Evolutionary conservation across 1,284 basidiomycete species (phyloP).

Genomic region (Laetiporus sulphureus): DNA sequence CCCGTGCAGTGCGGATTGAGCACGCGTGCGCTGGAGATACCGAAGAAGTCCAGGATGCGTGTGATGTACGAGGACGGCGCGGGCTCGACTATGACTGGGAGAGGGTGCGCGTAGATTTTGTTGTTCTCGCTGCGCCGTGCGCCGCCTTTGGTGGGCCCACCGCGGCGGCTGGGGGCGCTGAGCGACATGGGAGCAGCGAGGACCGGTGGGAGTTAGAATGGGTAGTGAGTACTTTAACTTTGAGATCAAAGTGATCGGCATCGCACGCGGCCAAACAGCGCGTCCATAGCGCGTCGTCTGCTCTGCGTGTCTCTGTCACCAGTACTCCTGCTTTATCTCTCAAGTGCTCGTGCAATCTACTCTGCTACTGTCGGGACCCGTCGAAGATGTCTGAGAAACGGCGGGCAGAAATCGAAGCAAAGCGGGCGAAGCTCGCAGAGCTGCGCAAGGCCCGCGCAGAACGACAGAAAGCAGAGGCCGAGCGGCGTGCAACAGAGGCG

Average conservation of each 20-base stretch:
- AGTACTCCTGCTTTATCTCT: neutral
- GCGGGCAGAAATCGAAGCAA: slow-evolving; percentile 86
- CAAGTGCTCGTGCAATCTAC: neutral
- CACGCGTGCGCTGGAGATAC: slow-evolving; percentile 39
- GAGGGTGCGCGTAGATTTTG: slow-evolving; percentile 55
- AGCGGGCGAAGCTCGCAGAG: slow-evolving; percentile 83
- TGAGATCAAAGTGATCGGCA: neutral
- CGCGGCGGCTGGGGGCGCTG: slow-evolving; percentile 31
- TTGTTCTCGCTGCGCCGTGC: slow-evolving; percentile 56
- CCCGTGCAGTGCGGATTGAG: slow-evolving; percentile 64
- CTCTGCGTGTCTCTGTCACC: neutral
- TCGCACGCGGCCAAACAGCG: slow-evolving; percentile 17
- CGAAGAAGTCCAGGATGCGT: slow-evolving; percentile 45
- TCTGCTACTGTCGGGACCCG: neutral
- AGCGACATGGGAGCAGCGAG: slow-evolving; percentile 42
- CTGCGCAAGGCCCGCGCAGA: slow-evolving; percentile 69
- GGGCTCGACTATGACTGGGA: slow-evolving; percentile 50
- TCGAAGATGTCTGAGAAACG: slow-evolving; percentile 36
- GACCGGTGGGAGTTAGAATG: neutral
- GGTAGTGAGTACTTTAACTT: no score
- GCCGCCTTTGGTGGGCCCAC: slow-evolving; percentile 40
- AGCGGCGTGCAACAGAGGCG: slow-evolving; percentile 42
- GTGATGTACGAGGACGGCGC: slow-evolving; percentile 28
- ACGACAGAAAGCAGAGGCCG: slow-evolving; percentile 53
- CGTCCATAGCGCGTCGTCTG: slow-evolving; percentile 15